Evolutionary conservation across 2,329 filamentous ascomycete species (phyloP).

Genomic region (Metarhizium humberi): DNA sequence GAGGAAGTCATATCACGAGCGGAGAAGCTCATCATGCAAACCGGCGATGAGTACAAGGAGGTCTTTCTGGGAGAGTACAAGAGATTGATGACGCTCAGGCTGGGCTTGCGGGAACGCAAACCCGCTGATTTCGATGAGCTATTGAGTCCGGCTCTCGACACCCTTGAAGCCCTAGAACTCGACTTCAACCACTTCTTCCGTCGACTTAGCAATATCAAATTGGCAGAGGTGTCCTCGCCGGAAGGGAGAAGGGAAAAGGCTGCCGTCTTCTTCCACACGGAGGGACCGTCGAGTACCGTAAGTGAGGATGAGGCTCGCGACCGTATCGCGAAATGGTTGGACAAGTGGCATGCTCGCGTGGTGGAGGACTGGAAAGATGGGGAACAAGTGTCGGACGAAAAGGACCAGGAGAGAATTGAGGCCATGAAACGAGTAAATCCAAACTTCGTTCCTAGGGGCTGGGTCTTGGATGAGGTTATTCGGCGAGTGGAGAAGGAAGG

Average conservation of each 20-base stretch:
- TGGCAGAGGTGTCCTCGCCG: constrained; percentile 55
- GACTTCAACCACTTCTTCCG: constrained; percentile 96
- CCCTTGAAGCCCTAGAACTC: constrained; percentile 69
- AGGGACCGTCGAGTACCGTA: constrained; percentile 51
- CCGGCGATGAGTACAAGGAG: constrained; percentile 79
- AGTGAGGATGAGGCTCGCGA: constrained; percentile 56
- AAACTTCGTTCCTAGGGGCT: constrained; percentile 82
- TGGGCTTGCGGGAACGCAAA: constrained; percentile 64
- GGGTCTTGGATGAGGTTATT: constrained; percentile 92
- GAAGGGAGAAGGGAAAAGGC: constrained; percentile 55
- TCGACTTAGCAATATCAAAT: constrained; percentile 54
- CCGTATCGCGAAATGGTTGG: constrained; percentile 70
- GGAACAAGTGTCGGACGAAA: constrained; percentile 22
- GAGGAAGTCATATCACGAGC: constrained; percentile 67
- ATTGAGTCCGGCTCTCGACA: constrained; percentile 75
- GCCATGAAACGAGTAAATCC: constrained; percentile 86
- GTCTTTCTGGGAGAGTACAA: constrained; percentile 89
- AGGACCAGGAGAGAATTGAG: constrained; percentile 53
- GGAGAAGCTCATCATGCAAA: constrained; percentile 71
- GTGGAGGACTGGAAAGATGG: constrained; percentile 64
- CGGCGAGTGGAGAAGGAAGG: constrained; percentile 75
- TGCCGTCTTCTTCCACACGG: constrained; percentile 68
- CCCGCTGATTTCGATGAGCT: constrained; percentile 70
- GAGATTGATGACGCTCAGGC: constrained; percentile 65
- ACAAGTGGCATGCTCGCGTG: constrained; percentile 63